phyloP scores from a whole-genome alignment of 108 stramenopile species.

The Conticribra guillardii region DNA sequence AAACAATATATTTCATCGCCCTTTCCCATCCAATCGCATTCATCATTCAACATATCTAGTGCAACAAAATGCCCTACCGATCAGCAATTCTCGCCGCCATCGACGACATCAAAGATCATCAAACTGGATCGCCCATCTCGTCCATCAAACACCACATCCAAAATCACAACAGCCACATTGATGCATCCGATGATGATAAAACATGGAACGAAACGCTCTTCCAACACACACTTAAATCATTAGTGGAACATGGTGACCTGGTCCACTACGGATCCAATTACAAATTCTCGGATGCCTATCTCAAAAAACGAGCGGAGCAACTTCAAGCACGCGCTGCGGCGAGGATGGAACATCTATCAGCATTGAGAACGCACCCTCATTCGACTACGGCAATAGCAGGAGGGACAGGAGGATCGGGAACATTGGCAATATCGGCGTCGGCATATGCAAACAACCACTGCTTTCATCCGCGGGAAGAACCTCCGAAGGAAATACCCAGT shows the following conservation, averaged over 20 bases:
- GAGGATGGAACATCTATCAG: constrained; percentile 11
- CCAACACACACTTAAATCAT: constrained; percentile 40
- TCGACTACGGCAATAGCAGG: constrained; percentile 1
- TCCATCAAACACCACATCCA: constrained; percentile 37
- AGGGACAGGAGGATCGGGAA: background rate
- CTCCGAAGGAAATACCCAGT: constrained; percentile 30
- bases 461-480: constrained; percentile 25
- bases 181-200: background rate
- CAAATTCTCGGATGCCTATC: constrained; percentile 33
- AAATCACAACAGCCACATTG: background rate
- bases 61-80: constrained; percentile 44
- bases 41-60: no score
- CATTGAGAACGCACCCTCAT: constrained; percentile 5
- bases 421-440: background rate
- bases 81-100: constrained; percentile 47
- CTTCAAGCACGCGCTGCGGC: constrained; percentile 24
- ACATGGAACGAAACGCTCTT: constrained; percentile 42
- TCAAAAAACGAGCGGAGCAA: constrained; percentile 22
- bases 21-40: no score
- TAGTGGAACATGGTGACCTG: constrained; percentile 27
- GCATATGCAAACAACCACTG: no score
- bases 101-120: constrained; percentile 38
- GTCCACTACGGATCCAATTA: constrained; percentile 39
- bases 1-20: no score
- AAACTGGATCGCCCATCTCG: constrained; percentile 38